Conservation (phyloP, 768 basidiomycete genomes). For the Phlegmacium glaucopus region DNA sequence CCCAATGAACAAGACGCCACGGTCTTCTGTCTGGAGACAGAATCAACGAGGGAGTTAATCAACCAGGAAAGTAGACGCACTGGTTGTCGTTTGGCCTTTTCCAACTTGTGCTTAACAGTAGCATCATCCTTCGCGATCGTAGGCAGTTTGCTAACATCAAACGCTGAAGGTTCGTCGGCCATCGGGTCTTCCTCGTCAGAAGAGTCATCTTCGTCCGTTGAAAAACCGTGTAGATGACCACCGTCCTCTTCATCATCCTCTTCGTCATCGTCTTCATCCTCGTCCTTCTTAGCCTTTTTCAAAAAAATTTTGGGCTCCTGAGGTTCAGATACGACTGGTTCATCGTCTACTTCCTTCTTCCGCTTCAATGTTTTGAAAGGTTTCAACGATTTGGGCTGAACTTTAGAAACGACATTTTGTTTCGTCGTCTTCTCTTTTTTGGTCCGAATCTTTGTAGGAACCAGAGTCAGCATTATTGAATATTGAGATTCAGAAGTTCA, state of each 20-base stretch:
- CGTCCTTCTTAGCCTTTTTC: constrained; percentile 17
- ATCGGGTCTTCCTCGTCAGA: constrained; percentile 68
- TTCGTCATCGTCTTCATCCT: constrained; percentile 10
- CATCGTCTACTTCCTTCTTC: constrained; percentile 21
- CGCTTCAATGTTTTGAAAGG: constrained; percentile 26
- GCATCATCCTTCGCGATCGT: constrained; percentile 88
- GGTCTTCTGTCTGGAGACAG: constrained; percentile 45
- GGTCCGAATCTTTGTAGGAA: constrained; percentile 9
- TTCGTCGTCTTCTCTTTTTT: constrained; percentile 22
- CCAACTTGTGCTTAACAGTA: constrained; percentile 62
- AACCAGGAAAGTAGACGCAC: constrained; percentile 39
- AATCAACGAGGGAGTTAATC: constrained; percentile 4
- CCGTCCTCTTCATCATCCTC: constrained; percentile 34
- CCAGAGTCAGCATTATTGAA: constrained; percentile 4
- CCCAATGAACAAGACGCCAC: constrained; percentile 85
- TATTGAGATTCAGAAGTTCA: neutral
- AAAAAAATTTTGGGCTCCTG: constrained; percentile 10
- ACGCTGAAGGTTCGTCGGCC: constrained; percentile 45
- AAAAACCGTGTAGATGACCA: constrained; percentile 63
- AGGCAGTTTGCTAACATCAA: constrained; percentile 75
- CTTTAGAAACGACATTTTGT: constrained; percentile 11
- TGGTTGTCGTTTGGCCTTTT: constrained; percentile 59
- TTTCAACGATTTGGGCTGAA: constrained; percentile 5
- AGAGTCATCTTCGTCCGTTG: constrained; percentile 73
- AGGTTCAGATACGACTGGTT: constrained; percentile 8